Conservation (phyloP, 441 rosid genomes). For the Pelargonium citronellum region DNA sequence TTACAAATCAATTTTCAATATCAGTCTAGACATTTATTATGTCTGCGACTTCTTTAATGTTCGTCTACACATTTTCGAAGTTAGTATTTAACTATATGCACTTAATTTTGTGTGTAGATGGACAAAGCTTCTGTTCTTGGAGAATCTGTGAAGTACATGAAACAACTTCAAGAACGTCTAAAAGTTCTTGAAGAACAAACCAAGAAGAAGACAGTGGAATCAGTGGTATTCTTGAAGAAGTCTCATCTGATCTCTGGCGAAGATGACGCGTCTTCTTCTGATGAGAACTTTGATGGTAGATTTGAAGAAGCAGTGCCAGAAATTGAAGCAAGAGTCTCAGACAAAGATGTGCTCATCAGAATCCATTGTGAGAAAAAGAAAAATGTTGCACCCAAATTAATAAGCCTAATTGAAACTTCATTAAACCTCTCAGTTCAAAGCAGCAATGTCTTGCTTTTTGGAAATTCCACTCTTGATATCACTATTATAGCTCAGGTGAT, state of each 20-base stretch:
- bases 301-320: constrained; percentile 44
- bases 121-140: constrained; percentile 65
- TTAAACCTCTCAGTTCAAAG: constrained; percentile 43
- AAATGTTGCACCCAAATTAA: constrained; percentile 41
- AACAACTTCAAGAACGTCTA: constrained; percentile 48
- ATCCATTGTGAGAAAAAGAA: constrained; percentile 58
- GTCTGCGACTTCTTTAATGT: no score
- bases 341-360: constrained; percentile 56
- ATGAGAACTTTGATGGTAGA: constrained; percentile 32
- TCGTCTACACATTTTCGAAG: no score
- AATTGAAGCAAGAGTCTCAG: constrained; percentile 68
- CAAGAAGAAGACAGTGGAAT: constrained; percentile 50
- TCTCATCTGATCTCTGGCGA: constrained; percentile 35
- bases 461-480: constrained; percentile 55
- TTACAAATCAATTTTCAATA: neutral
- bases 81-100: no score
- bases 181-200: constrained; percentile 40
- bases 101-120: constrained; percentile 28
- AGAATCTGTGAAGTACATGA: constrained; percentile 46
- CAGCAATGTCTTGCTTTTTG: constrained; percentile 60
- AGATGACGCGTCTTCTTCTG: constrained; percentile 40
- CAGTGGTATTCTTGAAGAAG: constrained; percentile 56
- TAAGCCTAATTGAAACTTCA: constrained; percentile 43
- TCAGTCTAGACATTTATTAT: no score
- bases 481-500: constrained; percentile 69